phyloP scores from a whole-genome alignment of 2,329 filamentous ascomycete genomes.

The Akanthomyces uredinophilus region DNA sequence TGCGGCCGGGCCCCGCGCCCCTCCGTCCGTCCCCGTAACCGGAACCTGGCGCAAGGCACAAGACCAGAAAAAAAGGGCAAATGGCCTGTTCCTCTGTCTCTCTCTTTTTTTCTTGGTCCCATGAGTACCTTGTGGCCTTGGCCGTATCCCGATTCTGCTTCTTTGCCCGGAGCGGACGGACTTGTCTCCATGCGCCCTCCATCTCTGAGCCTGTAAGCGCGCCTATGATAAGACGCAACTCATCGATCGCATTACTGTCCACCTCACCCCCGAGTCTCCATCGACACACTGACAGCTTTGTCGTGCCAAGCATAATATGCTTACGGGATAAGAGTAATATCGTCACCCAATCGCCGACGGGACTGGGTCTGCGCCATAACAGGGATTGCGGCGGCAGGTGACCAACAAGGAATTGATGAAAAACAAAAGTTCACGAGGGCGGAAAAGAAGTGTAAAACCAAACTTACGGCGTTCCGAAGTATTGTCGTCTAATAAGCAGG shows the following conservation, averaged over 20 bases:
- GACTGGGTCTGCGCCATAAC: background rate
- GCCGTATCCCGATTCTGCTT: background rate
- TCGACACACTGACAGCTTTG: conserved; percentile 1
- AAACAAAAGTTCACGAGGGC: background rate
- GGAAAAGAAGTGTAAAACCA: background rate
- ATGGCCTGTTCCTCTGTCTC: background rate
- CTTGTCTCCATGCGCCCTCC: background rate
- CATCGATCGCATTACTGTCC: background rate
- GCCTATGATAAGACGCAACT: background rate
- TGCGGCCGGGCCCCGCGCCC: conserved; percentile 3
- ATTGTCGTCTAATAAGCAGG: background rate
- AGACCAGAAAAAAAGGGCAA: background rate
- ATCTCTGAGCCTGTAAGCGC: background rate
- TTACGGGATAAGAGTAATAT: conserved; percentile 13
- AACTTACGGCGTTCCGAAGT: background rate
- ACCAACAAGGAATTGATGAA: background rate
- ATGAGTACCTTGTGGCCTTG: background rate
- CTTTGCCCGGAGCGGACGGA: no score
- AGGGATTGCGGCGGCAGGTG: background rate
- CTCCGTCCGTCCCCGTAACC: background rate
- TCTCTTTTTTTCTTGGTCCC: background rate
- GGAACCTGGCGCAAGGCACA: conserved; percentile 5
- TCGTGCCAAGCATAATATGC: conserved; percentile 13
- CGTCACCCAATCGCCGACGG: background rate
- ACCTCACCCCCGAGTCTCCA: background rate